Base-by-base conservation (phyloP, 2,329 filamentous ascomycete genomes). In the Fusarium clavum region DNA sequence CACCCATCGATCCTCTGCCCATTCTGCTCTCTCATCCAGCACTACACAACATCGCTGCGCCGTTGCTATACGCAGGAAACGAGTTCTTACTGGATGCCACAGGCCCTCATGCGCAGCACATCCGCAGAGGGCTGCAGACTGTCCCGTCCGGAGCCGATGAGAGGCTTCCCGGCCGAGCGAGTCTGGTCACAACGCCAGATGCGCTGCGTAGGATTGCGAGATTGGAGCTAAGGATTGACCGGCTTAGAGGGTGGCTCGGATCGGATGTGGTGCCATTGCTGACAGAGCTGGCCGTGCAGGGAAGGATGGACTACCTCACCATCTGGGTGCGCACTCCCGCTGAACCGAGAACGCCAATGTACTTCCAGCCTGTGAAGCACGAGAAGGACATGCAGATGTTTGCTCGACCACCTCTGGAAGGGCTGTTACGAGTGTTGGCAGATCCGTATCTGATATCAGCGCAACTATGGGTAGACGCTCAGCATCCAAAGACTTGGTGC, bases 401-500 rank as follows among this genome's bases (percentile, higher is more conserved):
- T 51, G 57, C 66, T n/a, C 73, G 73, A 45, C 73, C 76, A 24
- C 73, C 80, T 72, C 59, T 80, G 25, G 72, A 71, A 59, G 77
- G 79, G 5, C 68, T 86, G 11, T 69, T 85, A 47, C 74, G 76
- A 54, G 73, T 86, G 20, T 71, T 86, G 57, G 75, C 79, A 44
- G 84, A 86, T 61, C 84, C 84, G 49, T 81, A 84, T 48, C 75
- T 86, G 38, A 75, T 81, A 49, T 77, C 67, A 44, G 81, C 80
- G 16, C 76, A 79, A 59, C 69, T 86, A 29, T 75, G 75, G 68
- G 78, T 83, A 41, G 77, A 77, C 56, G 72, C 72, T 22, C 71
- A 69, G 43, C 83, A 84, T 65, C 75, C 76, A 54, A 62, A 69
- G 22, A 73, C 79, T 3, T 84, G 83, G 79, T 85, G 83, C 61